Percentiles rank a stretch among this genome's conserved stretches.
Conservation (phyloP, 2,329 filamentous ascomycete genomes). For the Septoria linicola region DNA sequence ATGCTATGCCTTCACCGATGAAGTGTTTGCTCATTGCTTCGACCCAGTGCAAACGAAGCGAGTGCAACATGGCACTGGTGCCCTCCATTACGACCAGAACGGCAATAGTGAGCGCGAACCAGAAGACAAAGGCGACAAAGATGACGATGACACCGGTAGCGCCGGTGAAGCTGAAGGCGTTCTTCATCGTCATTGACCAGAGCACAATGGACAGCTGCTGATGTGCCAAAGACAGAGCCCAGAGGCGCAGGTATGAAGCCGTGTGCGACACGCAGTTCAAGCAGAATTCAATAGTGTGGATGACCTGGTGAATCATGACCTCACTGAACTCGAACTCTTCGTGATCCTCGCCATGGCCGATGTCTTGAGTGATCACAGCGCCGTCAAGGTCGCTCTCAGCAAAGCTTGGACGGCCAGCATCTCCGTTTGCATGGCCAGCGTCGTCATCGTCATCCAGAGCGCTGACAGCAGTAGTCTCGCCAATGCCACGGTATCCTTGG, state of each 20-base stretch:
- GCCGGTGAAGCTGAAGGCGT: conserved; percentile 63
- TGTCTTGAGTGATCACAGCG: conserved; percentile 85
- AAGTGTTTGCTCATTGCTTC: conserved; percentile 98
- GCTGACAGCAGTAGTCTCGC: conserved; percentile 82
- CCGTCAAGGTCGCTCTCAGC: conserved; percentile 73
- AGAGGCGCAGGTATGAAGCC: conserved; percentile 95
- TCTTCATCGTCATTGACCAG: conserved; percentile 91
- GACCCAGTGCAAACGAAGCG: conserved; percentile 88
- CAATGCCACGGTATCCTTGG: conserved; percentile 87
- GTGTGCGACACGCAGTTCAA: conserved; percentile 99
- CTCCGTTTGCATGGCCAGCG: conserved; percentile 54
- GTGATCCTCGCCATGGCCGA: conserved; percentile 69
- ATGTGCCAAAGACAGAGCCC: conserved; percentile 94
- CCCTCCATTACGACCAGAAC: conserved; percentile 94
- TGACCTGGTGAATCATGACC: conserved; percentile 98
- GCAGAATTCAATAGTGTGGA: conserved; percentile 99
- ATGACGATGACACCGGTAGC: conserved; percentile 73
- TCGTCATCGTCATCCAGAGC: conserved; percentile 88
- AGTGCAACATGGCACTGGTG: conserved; percentile 93
- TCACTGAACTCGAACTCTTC: conserved; percentile 98
- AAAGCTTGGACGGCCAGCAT: conserved; percentile 65
- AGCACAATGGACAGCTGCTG: conserved; percentile 95
- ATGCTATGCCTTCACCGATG: conserved; percentile 78
- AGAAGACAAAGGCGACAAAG: conserved; percentile 78
- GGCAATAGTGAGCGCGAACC: conserved; percentile 80